Conservation (phyloP, 1,139 yeast species). For the Candida sp. region DNA sequence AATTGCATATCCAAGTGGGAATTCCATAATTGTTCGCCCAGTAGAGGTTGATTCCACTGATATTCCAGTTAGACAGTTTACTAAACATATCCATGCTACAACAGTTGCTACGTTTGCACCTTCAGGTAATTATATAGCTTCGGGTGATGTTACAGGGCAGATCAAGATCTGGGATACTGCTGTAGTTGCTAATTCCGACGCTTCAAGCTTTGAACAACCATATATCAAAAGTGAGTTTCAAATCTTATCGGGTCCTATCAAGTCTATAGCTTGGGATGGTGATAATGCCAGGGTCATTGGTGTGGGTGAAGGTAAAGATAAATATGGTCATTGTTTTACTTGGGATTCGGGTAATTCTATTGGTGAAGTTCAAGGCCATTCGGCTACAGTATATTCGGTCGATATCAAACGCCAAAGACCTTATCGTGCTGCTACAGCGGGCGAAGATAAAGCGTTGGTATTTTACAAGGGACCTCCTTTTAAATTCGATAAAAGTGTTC, state of each 20-base stretch:
- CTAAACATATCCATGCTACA: slow-evolving; percentile 65
- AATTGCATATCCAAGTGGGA: slow-evolving; percentile 79
- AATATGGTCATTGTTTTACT: slow-evolving; percentile 89
- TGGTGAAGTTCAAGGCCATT: slow-evolving; percentile 94
- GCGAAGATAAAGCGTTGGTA: slow-evolving; percentile 83
- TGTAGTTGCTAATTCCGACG: slow-evolving; percentile 14
- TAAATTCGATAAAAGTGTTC: slow-evolving; percentile 69
- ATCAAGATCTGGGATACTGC: slow-evolving; percentile 84
- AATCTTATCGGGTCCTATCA: slow-evolving; percentile 78
- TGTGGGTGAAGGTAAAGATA: slow-evolving; percentile 92
- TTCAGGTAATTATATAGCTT: slow-evolving; percentile 84
- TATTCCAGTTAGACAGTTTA: slow-evolving; percentile 58
- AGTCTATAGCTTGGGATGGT: slow-evolving; percentile 89
- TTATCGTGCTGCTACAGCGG: slow-evolving; percentile 88
- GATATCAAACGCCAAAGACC: slow-evolving; percentile 88
- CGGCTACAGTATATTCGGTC: slow-evolving; percentile 81
- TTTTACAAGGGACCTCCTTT: slow-evolving; percentile 94
- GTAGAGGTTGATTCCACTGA: slow-evolving; percentile 33
- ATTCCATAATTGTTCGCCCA: slow-evolving; percentile 71
- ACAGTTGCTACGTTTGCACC: slow-evolving; percentile 88
- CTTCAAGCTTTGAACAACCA: slow-evolving; percentile 41
- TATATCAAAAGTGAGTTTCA: slow-evolving; percentile 77
- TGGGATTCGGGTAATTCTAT: slow-evolving; percentile 94
- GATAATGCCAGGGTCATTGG: slow-evolving; percentile 86
- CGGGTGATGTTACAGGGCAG: slow-evolving; percentile 87